Evolutionary conservation across 1,284 basidiomycete species (phyloP), one percentile per base, ranked within the genome.

Genomic region (Malassezia arunalokei): DNA sequence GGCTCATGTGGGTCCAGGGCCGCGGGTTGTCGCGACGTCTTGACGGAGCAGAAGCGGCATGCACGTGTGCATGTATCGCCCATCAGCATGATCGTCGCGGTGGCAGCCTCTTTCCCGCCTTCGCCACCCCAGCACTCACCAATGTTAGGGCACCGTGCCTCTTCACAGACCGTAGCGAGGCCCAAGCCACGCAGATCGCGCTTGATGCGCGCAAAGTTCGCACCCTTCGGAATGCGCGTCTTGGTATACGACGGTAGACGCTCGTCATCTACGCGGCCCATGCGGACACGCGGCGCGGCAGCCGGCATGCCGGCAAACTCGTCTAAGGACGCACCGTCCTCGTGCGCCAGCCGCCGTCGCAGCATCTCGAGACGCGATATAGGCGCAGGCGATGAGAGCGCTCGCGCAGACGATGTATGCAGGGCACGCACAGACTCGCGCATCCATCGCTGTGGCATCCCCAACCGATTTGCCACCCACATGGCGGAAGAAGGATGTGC

Each of bases 11-110:
- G 83, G 71, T 99, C 92, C 29, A 99, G 76, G 5, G 94, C 88
- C 32, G 86, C 84, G 9, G 94, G 94, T 1, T 82, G 74, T 48
- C 81, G 79, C 1, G 88, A 88, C 0, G 94, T 99, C 78, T 96
- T 96, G 55, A 99, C 87, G 5, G 91, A 87, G 69, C 94, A 99
- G 75, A 99, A 99, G 47, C 91, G 80, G 76, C 94, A 99, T 0
- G 89, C 94, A 68, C 94, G 82, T 12, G 94, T 99, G 72, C 94
- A 99, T 9, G 89, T 94, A 76, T 98, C 92, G n/a, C 94, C 94
- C 94, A 99, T 98, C 31, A 98, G 91, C 94, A 99, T 98, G 75
- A 99, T 99, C 1, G 70, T 72, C 0, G 70, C 70, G 6, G 94
- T 99, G 11, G 94, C 94, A 46, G 82, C 81, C 51, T 83, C 82